Percentiles rank a stretch among this genome's conserved stretches.
phyloP scores from a whole-genome alignment of 2,329 filamentous ascomycete species.

The Trichoderma oligosporum region DNA sequence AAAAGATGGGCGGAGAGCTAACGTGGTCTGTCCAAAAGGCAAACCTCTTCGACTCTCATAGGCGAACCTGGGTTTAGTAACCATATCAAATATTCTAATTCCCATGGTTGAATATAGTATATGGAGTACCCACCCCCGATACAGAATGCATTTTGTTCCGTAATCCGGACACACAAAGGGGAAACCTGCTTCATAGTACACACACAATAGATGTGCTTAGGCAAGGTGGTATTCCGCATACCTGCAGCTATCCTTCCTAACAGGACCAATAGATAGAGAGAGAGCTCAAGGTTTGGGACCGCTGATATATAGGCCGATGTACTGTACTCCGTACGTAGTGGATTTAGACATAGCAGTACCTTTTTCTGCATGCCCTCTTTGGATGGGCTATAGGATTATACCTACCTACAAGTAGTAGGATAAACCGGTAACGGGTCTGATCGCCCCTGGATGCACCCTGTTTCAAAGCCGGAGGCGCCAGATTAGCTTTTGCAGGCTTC shows the following conservation, averaged over 20 bases:
- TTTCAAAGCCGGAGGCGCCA: constrained; percentile 15
- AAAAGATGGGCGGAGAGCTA: no score
- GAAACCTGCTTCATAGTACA: background rate
- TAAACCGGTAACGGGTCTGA: background rate
- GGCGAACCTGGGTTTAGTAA: no score
- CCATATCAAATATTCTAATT: no score
- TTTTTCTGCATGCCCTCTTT: background rate
- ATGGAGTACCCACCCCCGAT: no score
- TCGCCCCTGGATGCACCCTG: constrained; percentile 11
- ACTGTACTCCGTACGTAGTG: background rate
- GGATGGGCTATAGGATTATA: background rate
- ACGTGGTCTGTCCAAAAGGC: no score
- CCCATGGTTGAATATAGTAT: no score
- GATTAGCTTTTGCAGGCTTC: constrained; percentile 15
- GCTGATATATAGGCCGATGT: background rate
- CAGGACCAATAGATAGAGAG: background rate
- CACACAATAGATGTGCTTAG: no score
- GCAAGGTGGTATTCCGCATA: background rate
- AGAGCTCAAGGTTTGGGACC: background rate
- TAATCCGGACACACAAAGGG: no score
- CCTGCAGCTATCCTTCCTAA: background rate
- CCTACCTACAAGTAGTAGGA: no score
- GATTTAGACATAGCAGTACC: background rate
- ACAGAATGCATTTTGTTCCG: no score
- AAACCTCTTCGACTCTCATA: no score